phyloP scores from a whole-genome alignment of 225 moss, liverwort and hornwort genomes.

The Bryum argenteum region DNA sequence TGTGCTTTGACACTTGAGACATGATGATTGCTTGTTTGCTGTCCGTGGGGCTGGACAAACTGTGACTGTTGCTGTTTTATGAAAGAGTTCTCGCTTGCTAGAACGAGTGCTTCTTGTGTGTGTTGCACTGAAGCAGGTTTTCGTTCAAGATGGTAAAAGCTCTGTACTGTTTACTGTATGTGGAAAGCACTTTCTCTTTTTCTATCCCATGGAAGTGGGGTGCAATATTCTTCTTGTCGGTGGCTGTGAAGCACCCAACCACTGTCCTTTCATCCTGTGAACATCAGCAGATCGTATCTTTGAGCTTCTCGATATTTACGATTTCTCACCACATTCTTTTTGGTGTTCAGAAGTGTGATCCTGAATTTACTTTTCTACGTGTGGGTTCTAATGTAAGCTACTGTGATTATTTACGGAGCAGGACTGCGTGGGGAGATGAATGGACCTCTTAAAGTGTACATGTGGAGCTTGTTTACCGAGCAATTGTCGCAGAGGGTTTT shows the following conservation, averaged over 20 bases:
- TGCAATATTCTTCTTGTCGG: background rate
- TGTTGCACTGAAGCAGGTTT: conserved; percentile 8
- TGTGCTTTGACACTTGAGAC: conserved; percentile 35
- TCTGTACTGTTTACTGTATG: background rate
- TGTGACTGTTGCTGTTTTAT: conserved; percentile 24
- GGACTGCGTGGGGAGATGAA: too few species aligned
- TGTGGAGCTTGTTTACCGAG: background rate
- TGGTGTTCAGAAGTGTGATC: too few species aligned
- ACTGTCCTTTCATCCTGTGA: background rate
- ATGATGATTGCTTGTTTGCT: conserved; percentile 20
- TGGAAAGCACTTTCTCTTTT: background rate
- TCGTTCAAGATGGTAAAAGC: background rate
- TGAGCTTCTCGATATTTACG: background rate
- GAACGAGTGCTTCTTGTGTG: conserved; percentile 4
- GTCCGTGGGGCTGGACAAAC: conserved; percentile 4
- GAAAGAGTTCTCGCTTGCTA: background rate
- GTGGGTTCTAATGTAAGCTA: too few species aligned
- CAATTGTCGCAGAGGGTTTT: background rate
- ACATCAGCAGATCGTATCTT: background rate
- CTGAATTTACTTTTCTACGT: too few species aligned
- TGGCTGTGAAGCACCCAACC: background rate
- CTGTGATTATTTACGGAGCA: too few species aligned
- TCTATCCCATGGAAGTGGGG: background rate
- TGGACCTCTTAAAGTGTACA: background rate
- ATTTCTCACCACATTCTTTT: too few species aligned